A percentile compares a stretch with the other conserved stretches of the same genome.
Evolutionary conservation across 1,139 yeast genomes (phyloP).

Genomic region (Magnusiomyces tetraspermus): DNA sequence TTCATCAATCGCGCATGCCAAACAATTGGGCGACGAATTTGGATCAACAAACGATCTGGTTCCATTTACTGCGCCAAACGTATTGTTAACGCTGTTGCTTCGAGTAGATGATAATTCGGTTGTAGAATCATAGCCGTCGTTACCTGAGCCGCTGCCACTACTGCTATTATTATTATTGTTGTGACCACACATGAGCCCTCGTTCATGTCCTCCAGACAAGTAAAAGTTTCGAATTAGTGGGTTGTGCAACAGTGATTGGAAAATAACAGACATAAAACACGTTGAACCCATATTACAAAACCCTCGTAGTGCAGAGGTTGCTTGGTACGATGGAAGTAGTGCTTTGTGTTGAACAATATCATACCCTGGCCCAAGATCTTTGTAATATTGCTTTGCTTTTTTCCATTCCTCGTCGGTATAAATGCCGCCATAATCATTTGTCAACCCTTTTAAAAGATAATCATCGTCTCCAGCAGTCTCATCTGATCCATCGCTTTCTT

Average conservation of each 20-base stretch:
- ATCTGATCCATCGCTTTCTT: neutral
- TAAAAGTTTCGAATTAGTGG: conserved; percentile 74
- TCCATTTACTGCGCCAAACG: too few species aligned
- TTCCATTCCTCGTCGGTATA: neutral
- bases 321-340: conserved; percentile 45
- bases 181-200: conserved; percentile 19
- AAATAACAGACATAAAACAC: conserved; percentile 84
- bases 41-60: too few species aligned
- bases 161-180: neutral
- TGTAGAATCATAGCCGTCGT: neutral
- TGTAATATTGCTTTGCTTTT: conserved; percentile 11
- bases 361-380: conserved; percentile 21
- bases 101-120: neutral
- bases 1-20: conserved; percentile 66
- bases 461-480: neutral
- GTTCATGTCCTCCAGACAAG: conserved; percentile 55
- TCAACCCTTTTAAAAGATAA: neutral
- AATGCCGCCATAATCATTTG: neutral
- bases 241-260: conserved; percentile 81
- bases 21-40: conserved; percentile 24
- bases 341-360: conserved; percentile 29
- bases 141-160: neutral
- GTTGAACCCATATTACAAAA: conserved; percentile 92
- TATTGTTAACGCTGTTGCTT: neutral
- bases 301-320: conserved; percentile 73